These are phyloP conservation scores for Cryptococcus jaspeensis DNA, from an alignment of 1,284 basidiomycete genomes.

Conservation along the genomic window DNA sequence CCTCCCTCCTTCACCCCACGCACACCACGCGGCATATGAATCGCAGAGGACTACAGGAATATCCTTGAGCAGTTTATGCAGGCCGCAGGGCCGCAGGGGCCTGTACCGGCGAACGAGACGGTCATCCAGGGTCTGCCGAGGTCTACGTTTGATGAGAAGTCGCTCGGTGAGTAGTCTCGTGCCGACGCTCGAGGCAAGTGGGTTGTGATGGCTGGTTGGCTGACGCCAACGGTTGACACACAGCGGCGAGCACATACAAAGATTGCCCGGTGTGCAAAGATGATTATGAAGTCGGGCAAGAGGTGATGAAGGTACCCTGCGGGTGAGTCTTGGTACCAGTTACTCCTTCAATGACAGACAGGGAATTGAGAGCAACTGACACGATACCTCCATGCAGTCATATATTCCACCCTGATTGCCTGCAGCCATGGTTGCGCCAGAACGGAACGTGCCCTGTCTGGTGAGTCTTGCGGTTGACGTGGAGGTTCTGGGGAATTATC, in stretches of 20 bases:
- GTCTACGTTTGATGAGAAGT: slow-evolving; percentile 38
- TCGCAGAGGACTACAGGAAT: slow-evolving; percentile 43
- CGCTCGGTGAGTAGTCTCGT: slow-evolving; percentile 29
- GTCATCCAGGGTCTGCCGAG: slow-evolving; percentile 48
- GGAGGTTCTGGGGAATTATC: too few relatives aligned
- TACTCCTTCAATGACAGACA: neutral
- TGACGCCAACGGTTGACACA: neutral
- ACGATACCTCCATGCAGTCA: slow-evolving; percentile 25
- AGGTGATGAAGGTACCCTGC: slow-evolving; percentile 45
- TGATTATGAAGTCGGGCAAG: slow-evolving; percentile 42
- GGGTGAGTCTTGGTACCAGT: slow-evolving; percentile 26
- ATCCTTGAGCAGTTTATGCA: slow-evolving; percentile 49
- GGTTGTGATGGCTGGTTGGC: neutral
- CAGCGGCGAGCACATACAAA: slow-evolving; percentile 41
- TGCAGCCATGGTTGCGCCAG: slow-evolving; percentile 47
- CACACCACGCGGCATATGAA: neutral
- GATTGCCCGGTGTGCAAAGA: slow-evolving; percentile 51
- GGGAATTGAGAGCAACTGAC: neutral
- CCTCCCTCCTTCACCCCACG: neutral
- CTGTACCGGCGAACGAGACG: slow-evolving; percentile 42
- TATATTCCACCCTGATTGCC: slow-evolving; percentile 48
- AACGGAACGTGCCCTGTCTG: slow-evolving; percentile 52
- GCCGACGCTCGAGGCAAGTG: neutral
- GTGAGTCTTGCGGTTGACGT: slow-evolving; percentile 24
- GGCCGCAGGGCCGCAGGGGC: slow-evolving; percentile 47